These are phyloP conservation scores for Mycena floridula DNA, from an alignment of 768 basidiomycete genomes.

Conservation along the genomic window DNA sequence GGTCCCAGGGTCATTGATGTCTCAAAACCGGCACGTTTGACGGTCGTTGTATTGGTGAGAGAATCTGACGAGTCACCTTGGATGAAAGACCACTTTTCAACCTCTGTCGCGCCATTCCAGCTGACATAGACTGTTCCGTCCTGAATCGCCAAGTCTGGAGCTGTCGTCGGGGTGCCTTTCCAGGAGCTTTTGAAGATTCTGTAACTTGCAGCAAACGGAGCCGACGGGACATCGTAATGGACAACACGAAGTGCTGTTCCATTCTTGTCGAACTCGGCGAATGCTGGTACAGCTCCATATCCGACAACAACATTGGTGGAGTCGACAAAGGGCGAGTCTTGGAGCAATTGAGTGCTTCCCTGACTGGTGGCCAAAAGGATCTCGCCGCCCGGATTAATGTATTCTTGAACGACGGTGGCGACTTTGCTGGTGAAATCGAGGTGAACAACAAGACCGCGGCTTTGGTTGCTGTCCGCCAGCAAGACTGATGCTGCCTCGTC, in stretches of 20 bases:
- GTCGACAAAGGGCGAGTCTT: background rate
- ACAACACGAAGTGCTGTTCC: conserved; percentile 3
- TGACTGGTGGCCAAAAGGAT: conserved; percentile 1
- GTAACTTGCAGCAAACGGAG: background rate
- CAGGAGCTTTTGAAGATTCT: background rate
- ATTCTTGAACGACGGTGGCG: conserved; percentile 1
- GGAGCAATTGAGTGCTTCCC: conserved; percentile 3
- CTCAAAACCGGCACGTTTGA: conserved; percentile 11
- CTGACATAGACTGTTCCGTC: conserved; percentile 8
- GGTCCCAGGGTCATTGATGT: conserved; percentile 7
- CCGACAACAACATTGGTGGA: background rate
- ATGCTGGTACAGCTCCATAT: conserved; percentile 5
- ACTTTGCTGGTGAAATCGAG: conserved; percentile 5
- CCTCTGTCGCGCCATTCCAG: conserved; percentile 16
- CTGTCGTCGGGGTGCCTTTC: conserved; percentile 9
- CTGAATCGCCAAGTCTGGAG: conserved; percentile 5
- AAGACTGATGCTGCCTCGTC: conserved; percentile 1
- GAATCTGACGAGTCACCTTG: conserved; percentile 3
- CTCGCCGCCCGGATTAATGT: background rate
- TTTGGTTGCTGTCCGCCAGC: background rate
- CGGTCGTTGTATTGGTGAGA: background rate
- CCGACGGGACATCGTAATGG: conserved; percentile 4
- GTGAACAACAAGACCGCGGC: conserved; percentile 3
- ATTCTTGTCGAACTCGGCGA: background rate
- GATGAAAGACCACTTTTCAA: conserved; percentile 5